Conservation (phyloP, 2,329 filamentous ascomycete species). For the Talaromyces sp. region DNA sequence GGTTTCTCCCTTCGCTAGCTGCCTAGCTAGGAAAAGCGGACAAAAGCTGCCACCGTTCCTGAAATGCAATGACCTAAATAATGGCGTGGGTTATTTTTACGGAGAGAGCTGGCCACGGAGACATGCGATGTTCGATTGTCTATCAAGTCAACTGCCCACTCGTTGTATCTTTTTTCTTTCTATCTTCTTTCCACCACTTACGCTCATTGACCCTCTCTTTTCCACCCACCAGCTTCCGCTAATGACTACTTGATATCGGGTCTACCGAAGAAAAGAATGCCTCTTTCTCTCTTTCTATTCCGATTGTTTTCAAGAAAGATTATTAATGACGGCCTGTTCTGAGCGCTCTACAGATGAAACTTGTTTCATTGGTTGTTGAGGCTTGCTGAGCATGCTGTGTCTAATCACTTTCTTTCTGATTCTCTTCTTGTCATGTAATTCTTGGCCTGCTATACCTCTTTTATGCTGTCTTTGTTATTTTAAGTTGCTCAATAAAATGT, state of each 20-base stretch:
- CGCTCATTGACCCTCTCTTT: constrained; percentile 30
- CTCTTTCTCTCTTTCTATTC: constrained; percentile 14
- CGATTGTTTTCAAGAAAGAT: constrained; percentile 20
- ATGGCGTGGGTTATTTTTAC: constrained; percentile 19
- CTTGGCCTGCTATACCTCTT: constrained; percentile 37
- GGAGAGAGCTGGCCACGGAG: constrained; percentile 16
- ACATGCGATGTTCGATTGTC: constrained; percentile 18
- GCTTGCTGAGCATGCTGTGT: constrained; percentile 20
- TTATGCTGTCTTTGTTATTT: constrained; percentile 24
- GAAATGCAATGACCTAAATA: constrained; percentile 18
- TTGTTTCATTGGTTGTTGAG: constrained; percentile 17
- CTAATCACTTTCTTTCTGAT: constrained; percentile 29
- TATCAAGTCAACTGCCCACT: constrained; percentile 20
- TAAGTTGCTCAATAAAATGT: constrained; percentile 18
- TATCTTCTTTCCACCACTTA: constrained; percentile 24
- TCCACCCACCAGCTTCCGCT: constrained; percentile 31
- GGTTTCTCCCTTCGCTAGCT: constrained; percentile 92
- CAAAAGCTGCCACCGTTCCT: constrained; percentile 16
- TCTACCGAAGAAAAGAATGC: constrained; percentile 25
- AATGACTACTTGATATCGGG: constrained; percentile 32
- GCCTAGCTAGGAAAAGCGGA: constrained; percentile 7
- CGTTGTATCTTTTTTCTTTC: constrained; percentile 22
- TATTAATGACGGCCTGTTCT: constrained; percentile 25
- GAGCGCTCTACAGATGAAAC: constrained; percentile 23
- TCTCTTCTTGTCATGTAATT: constrained; percentile 41